Percentiles rank a stretch among this genome's conserved stretches.
These are phyloP conservation scores for Platismatia glauca DNA, from an alignment of 495 filamentous ascomycete genomes.

Conservation along the genomic window DNA sequence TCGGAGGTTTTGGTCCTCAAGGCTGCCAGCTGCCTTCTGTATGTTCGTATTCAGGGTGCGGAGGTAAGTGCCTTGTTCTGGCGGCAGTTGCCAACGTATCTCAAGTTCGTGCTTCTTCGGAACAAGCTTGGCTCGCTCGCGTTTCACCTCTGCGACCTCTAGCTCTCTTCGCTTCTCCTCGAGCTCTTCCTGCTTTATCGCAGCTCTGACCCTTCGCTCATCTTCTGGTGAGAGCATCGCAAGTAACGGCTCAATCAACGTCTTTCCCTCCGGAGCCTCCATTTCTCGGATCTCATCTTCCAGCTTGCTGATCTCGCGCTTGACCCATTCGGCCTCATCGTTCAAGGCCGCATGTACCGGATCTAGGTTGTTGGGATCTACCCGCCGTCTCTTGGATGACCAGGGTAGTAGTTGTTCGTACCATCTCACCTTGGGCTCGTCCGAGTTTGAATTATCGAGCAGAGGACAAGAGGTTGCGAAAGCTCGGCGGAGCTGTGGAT, in stretches of 20 bases:
- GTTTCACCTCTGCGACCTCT: slow-evolving; percentile 7
- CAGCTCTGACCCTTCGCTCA: slow-evolving; percentile 26
- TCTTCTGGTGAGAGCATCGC: slow-evolving; percentile 40
- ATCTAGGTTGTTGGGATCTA: slow-evolving; percentile 48
- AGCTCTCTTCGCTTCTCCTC: slow-evolving; percentile 18
- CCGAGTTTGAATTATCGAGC: slow-evolving; percentile 1
- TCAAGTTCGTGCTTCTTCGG: slow-evolving; percentile 19
- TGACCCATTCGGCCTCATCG: slow-evolving; percentile 35
- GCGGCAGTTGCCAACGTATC: slow-evolving; percentile 22
- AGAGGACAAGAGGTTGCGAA: slow-evolving; percentile 11
- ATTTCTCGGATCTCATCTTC: slow-evolving; percentile 48
- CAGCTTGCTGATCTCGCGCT: slow-evolving; percentile 40
- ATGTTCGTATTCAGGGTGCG: slow-evolving; percentile 24
- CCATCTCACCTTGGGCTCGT: slow-evolving; percentile 23
- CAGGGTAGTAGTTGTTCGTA: slow-evolving; percentile 23
- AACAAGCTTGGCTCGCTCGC: slow-evolving; percentile 26
- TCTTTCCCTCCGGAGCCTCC: slow-evolving; percentile 27
- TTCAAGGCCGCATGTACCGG: slow-evolving; percentile 47
- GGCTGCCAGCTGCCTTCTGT: slow-evolving; percentile 17
- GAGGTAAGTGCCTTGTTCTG: slow-evolving; percentile 19
- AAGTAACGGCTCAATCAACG: slow-evolving; percentile 25
- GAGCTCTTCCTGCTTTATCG: slow-evolving; percentile 16
- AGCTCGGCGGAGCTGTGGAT: not conserved
- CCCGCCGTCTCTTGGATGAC: slow-evolving; percentile 27
- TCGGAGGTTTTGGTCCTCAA: slow-evolving; percentile 17